Evolutionary conservation across 305 asterid species (phyloP), one percentile per base, ranked within the genome.

Genomic region (Solanum hybrid): DNA sequence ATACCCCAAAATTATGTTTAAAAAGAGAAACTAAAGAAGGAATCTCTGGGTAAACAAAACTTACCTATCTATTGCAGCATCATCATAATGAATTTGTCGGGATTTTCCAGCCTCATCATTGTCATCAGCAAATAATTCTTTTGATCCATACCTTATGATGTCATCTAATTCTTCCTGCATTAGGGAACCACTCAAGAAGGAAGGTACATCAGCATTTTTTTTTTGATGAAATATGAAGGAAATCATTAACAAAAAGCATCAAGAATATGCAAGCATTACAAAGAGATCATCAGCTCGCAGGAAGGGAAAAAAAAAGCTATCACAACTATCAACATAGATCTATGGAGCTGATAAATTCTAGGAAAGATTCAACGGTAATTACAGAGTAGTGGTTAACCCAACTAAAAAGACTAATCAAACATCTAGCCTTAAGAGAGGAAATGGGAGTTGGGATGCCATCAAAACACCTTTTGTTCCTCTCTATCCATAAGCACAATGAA

Each of bases 1-100:
- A 46, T 17, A 46, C 73, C 27, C 73, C 71, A 77, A 89, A 81
- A 71, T 90, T 91, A 77, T 90, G 12, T 46, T 82, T 46, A 86
- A 40, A 86, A 64, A 86, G 51, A 89, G 88, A 86, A 64, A 90
- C 87, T 89, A 37, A 29, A 51, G 88, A 80, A 40, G 84, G 69
- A 27, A 88, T 87, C 56, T 72, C 89, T 86, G 29, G 42, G 37
- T 88, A 79, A 84, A 10, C 37, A 37, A 29, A 27, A 51, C 46
- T 85, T 51, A 22, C 31, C 71, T 56, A 56, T 95, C 98, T 91
- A 97, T 96, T 84, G 99, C 99, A 92, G 98, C 90, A 92, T 95
- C 99, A 89, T 97, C 99, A 89, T 97, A 97, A 94, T 96, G 99
- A 89, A 97, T 97, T 93, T 97, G 99, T 26, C 98, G 97, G 88